Base-by-base conservation (phyloP, 2,329 filamentous ascomycete species). In the Aspergillus sp. region DNA sequence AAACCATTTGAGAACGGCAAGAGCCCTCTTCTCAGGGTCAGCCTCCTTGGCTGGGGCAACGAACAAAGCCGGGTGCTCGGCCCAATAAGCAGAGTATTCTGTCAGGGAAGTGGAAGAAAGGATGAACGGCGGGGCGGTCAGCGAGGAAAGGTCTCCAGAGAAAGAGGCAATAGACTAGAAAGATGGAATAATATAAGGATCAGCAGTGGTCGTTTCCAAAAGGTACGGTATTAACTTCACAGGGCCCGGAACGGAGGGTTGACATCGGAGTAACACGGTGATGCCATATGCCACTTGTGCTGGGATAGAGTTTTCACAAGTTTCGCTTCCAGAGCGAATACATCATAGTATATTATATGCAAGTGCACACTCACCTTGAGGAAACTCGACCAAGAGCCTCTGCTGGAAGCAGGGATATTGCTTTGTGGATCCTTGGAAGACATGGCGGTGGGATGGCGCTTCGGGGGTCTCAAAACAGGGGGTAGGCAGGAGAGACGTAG, bases 1-100 rank as follows among this genome's bases (percentile, higher is more conserved):
- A 73, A 96, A 97, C 91, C 91, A 97, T 70, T 91, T 94, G 60
- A 96, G 75, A n/a, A 97, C 91, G 30, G 91, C 76, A 56, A 95
- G 72, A 17, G 88, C 85, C 52, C 91, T 83, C 74, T 89, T 93
- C 60, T 86, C 82, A 0, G 90, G 80, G 65, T 95, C 86, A 45
- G 83, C 60, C 67, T 95, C 90, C 49, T 79, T 77, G 43, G 89
- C 86, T 2, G 91, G 88, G 10, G 90, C 90, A 50, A 89, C 82
- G 58, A 97, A 86, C 51, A 95, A 72, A 15, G 75, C 70, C 3
- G 87, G 87, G 61, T 90, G 85, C 58, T 89, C 86, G 53, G 83
- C 84, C 87, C 87, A 91, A 73, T 90, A 90, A 45, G 85, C 81
- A 53, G 85, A 88, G 73, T 87, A 90, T 66, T 91, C 87, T 58